Conservation (phyloP, 2,329 filamentous ascomycete genomes). For the Cordyceps militaris region DNA sequence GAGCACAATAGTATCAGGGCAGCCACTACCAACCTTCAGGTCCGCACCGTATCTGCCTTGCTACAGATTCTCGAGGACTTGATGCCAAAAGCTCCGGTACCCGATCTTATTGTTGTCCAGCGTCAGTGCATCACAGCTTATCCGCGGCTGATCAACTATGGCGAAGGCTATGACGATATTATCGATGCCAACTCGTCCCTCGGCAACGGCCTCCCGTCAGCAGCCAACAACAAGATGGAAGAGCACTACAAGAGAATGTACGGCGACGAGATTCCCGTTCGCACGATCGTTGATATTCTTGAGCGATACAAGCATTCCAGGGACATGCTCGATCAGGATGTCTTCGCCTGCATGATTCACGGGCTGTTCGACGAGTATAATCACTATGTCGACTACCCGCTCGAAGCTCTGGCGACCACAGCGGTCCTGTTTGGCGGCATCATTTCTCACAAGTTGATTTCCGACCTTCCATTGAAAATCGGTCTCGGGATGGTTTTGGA, state of each 20-base stretch:
- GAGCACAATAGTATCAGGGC: constrained; percentile 47
- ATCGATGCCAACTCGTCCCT: constrained; percentile 78
- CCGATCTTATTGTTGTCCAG: constrained; percentile 74
- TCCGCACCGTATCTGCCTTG: constrained; percentile 77
- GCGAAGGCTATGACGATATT: constrained; percentile 83
- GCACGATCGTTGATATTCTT: constrained; percentile 77
- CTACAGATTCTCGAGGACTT: constrained; percentile 73
- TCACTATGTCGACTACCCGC: constrained; percentile 89
- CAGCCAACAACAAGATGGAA: constrained; percentile 88
- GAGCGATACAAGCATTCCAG: constrained; percentile 82
- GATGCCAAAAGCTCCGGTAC: constrained; percentile 47
- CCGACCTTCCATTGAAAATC: constrained; percentile 82
- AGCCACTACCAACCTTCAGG: constrained; percentile 65
- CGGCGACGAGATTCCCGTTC: constrained; percentile 77
- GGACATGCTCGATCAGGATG: constrained; percentile 78
- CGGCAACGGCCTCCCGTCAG: constrained; percentile 71
- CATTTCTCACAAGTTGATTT: constrained; percentile 87
- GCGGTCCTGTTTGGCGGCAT: constrained; percentile 95
- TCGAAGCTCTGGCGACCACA: constrained; percentile 93
- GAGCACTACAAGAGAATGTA: constrained; percentile 99
- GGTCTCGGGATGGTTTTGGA: constrained; percentile 98
- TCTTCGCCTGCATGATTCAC: constrained; percentile 98
- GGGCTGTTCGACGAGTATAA: constrained; percentile 95
- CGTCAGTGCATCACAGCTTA: constrained; percentile 87
- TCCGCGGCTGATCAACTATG: constrained; percentile 92